A percentile compares a stretch with the other conserved stretches of the same genome.
Evolutionary conservation across 192 early-diverging fungal species (phyloP).

Genomic region (Backusella luteola): DNA sequence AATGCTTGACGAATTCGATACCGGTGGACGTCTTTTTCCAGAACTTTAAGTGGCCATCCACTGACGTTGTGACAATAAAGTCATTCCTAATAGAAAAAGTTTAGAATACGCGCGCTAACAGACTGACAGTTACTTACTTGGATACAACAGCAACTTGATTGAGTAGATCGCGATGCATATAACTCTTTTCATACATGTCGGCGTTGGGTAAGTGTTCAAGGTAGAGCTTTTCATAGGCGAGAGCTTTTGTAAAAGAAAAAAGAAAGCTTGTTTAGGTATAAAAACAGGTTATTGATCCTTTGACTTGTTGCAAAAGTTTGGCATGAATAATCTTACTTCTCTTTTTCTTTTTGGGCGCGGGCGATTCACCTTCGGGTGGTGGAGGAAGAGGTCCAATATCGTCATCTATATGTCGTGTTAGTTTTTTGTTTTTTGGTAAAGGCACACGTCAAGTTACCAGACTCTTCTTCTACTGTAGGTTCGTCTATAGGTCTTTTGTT

Average conservation of each 20-base stretch:
- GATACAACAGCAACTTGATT: constrained; percentile 72
- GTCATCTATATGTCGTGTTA: constrained; percentile 8
- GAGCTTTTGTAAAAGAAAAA: constrained; percentile 35
- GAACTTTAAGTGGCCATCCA: constrained; percentile 97
- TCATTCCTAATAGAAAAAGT: constrained; percentile 56
- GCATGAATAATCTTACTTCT: constrained; percentile 15
- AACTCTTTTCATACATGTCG: constrained; percentile 90
- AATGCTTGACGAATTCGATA: constrained; percentile 99
- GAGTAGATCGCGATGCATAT: constrained; percentile 94
- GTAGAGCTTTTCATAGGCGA: constrained; percentile 73
- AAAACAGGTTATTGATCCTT: neutral
- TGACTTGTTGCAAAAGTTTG: neutral
- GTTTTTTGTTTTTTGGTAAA: neutral
- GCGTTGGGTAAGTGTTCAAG: constrained; percentile 81
- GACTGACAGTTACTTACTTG: constrained; percentile 37
- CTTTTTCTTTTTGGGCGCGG: constrained; percentile 34
- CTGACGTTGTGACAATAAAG: constrained; percentile 92
- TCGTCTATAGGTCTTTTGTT: constrained; percentile 5
- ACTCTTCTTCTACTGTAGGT: constrained; percentile 2
- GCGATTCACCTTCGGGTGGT: constrained; percentile 17
- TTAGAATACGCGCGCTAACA: neutral
- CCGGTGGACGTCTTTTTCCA: constrained; percentile 95
- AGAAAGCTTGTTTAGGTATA: neutral
- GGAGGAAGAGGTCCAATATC: constrained; percentile 41
- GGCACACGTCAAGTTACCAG: neutral